Base-by-base conservation (phyloP, 2,329 filamentous ascomycete genomes). In the Aciculosporium take region DNA sequence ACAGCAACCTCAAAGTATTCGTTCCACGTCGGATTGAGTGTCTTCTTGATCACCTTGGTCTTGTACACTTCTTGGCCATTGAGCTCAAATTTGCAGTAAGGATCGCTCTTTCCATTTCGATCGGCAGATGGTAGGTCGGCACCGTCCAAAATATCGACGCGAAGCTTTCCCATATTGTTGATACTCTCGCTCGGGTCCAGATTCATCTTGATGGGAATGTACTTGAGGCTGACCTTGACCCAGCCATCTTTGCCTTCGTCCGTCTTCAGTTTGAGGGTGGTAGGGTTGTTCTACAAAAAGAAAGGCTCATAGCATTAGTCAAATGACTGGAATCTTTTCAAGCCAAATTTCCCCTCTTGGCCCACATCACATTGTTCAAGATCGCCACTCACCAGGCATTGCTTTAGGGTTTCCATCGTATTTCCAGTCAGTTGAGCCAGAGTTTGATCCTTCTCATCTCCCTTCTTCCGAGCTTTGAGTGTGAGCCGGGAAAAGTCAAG, bases 41-140 rank as follows among this genome's bases (percentile, higher is more conserved):
- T 96, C 74, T 98, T 98, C 75, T 96, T 98, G 59, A 89, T 81
- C 2, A 81, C 79, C 65, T 95, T 93, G 34, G 88, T 94, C 72
- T 96, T 98, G 76, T 85, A 87, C 1, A 96, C 74, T 43, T 93
- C 84, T 53, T 86, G 79, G 36, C 82, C 88, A 54, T 94, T 89
- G 49, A 96, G 72, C 48, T 84, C 77, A 59, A 98, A 98, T 56
- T 89, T 89, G 73, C 84, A 93, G 68, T 89, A 98, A 4, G 91
- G 91, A 56, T 98, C 91, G 53, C 87, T 95, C 72, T 83, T 96
- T 51, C 91, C 91, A 56, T 98, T 98, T 27, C 87, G 80, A 56
- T 98, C 91, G 23, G 89, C 89, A 1, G 91, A 80, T 7, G 91
- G 91, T n/a, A 98, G 74, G 45, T 94, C 81, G 7, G 75, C 67